These are phyloP conservation scores for Rhizophagus sp. DNA, from an alignment of 192 early-diverging fungal genomes.

Conservation along the genomic window DNA sequence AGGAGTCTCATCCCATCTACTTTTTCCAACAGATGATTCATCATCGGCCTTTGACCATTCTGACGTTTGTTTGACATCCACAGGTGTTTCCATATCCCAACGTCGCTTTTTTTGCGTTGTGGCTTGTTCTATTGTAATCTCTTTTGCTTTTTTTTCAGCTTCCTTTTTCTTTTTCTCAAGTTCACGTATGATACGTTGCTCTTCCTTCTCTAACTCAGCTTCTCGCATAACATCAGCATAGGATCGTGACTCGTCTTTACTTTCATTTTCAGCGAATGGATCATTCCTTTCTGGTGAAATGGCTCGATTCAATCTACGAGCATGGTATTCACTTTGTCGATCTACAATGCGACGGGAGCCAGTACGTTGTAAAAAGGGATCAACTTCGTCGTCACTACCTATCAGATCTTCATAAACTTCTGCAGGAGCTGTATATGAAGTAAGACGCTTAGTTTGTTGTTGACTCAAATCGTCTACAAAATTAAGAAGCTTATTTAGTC, in stretches of 20 bases:
- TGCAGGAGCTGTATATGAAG: constrained; percentile 80
- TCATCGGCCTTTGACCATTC: constrained; percentile 55
- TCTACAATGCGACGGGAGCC: constrained; percentile 74
- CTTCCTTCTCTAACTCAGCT: constrained; percentile 82
- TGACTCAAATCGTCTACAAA: background rate
- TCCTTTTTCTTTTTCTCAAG: constrained; percentile 76
- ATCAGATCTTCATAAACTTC: constrained; percentile 73
- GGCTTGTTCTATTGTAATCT: constrained; percentile 41
- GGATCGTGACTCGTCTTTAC: constrained; percentile 53
- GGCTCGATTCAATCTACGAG: constrained; percentile 70
- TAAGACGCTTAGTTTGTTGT: constrained; percentile 54
- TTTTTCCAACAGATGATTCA: constrained; percentile 45
- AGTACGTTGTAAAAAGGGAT: constrained; percentile 63
- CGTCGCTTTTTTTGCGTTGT: constrained; percentile 64
- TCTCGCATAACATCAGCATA: constrained; percentile 89
- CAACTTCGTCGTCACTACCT: constrained; percentile 52
- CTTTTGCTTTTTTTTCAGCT: constrained; percentile 46
- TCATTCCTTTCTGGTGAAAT: constrained; percentile 85
- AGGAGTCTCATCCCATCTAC: constrained; percentile 84
- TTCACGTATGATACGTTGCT: constrained; percentile 67
- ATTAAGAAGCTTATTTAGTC: no score
- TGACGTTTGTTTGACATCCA: constrained; percentile 51
- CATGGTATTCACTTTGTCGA: constrained; percentile 85
- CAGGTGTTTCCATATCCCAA: constrained; percentile 76
- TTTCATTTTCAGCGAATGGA: constrained; percentile 62